Conservation (phyloP, 139 green algal species). For the Mychonastes homosphaera region DNA sequence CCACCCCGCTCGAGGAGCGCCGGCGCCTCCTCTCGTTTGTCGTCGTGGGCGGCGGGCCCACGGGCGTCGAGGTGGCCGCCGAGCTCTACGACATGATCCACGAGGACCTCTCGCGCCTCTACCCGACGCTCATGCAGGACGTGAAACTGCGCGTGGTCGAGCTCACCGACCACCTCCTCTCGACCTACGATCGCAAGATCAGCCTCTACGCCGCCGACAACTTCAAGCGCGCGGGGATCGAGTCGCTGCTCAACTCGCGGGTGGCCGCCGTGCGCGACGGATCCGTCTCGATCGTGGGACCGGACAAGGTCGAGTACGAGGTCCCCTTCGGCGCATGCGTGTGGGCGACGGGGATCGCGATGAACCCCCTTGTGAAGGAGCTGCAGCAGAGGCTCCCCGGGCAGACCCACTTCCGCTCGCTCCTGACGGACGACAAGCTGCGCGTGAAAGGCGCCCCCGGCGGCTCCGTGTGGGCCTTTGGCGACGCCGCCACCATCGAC, state of each 20-base stretch:
- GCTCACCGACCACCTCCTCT: conserved; percentile 82
- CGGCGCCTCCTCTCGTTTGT: conserved; percentile 79
- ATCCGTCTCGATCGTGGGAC: conserved; percentile 36
- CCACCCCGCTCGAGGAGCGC: conserved; percentile 45
- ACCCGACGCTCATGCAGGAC: conserved; percentile 14
- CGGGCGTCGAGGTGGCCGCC: conserved; percentile 82
- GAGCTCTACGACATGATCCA: conserved; percentile 84
- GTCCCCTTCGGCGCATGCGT: conserved; percentile 80
- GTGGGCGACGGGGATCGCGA: conserved; percentile 82
- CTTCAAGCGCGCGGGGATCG: conserved; percentile 53
- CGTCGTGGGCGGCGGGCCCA: conserved; percentile 79
- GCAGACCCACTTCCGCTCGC: conserved; percentile 78
- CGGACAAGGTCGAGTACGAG: conserved; percentile 44
- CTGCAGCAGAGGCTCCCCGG: conserved; percentile 57
- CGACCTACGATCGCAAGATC: conserved; percentile 80
- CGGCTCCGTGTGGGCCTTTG: conserved; percentile 75
- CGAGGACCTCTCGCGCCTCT: conserved; percentile 50
- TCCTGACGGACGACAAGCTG: conserved; percentile 73
- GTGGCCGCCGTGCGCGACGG: conserved; percentile 45
- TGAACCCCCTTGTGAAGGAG: conserved; percentile 78
- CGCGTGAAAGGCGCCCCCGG: conserved; percentile 64
- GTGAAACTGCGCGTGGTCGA: conserved; percentile 66
- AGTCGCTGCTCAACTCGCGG: conserved; percentile 67
- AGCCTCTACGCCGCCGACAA: conserved; percentile 59
- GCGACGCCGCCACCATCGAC: conserved; percentile 78